Conservation (phyloP, 768 basidiomycete genomes). For the Pholiota conissans region DNA sequence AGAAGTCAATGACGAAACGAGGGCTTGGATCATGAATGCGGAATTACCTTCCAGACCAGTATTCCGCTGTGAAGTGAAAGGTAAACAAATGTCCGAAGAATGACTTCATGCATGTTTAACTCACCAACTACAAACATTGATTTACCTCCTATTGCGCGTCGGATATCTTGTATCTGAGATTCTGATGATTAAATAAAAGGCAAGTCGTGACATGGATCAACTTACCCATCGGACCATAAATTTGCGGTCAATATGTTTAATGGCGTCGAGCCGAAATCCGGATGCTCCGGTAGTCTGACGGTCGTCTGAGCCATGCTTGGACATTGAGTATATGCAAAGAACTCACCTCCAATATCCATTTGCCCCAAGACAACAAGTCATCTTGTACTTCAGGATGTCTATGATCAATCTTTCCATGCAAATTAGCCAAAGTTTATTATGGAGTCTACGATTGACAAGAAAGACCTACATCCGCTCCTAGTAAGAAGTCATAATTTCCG, state of each 20-base stretch:
- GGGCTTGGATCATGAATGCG: not conserved
- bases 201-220: not conserved
- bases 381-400: slow-evolving; percentile 76
- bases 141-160: slow-evolving; percentile 40
- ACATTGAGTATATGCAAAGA: not conserved
- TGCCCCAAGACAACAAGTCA: slow-evolving; percentile 76
- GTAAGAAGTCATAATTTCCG: slow-evolving; percentile 87
- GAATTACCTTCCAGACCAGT: slow-evolving; percentile 73
- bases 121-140: slow-evolving; percentile 60
- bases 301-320: not conserved
- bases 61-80: slow-evolving; percentile 58
- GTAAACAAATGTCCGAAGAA: not conserved
- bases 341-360: slow-evolving; percentile 63
- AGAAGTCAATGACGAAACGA: not conserved
- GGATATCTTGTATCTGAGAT: slow-evolving; percentile 59
- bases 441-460: not conserved
- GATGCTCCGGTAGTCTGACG: slow-evolving; percentile 61
- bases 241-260: slow-evolving; percentile 81
- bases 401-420: slow-evolving; percentile 70
- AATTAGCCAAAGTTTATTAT: not conserved
- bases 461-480: slow-evolving; percentile 64
- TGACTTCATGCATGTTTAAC: slow-evolving; percentile 12
- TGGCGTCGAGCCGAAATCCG: slow-evolving; percentile 88
- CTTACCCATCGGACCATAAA: slow-evolving; percentile 74
- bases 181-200: too few relatives aligned